phyloP scores from a whole-genome alignment of 495 filamentous ascomycete genomes.

The Rusavskia elegans region DNA sequence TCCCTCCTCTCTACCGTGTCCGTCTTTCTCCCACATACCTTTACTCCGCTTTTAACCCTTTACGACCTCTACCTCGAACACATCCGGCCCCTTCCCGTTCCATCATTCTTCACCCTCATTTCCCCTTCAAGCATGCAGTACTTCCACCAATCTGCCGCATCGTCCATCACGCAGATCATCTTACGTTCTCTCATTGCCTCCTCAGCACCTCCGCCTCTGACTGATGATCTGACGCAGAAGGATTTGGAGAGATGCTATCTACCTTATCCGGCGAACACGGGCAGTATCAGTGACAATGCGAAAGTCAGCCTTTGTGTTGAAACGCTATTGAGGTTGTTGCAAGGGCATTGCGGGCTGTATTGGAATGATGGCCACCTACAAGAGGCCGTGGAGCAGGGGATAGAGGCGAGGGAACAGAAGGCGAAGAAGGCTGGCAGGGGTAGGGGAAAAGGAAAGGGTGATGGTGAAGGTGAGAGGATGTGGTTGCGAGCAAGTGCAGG shows the following conservation, averaged over 20 bases:
- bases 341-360: conserved; percentile 20
- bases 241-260: conserved; percentile 55
- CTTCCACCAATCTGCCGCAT: conserved; percentile 29
- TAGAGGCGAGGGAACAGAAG: conserved; percentile 40
- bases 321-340: conserved; percentile 46
- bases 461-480: conserved; percentile 11
- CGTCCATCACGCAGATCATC: conserved; percentile 49
- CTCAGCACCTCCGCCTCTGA: conserved; percentile 31
- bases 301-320: conserved; percentile 70
- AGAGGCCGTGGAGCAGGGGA: conserved; percentile 43
- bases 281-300: conserved; percentile 53
- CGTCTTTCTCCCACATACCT: conserved; percentile 21
- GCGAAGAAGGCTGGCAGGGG: conserved; percentile 30
- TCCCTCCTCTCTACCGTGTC: conserved; percentile 36
- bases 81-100: conserved; percentile 48
- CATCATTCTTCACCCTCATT: conserved; percentile 58
- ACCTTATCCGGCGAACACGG: conserved; percentile 50
- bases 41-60: conserved; percentile 37
- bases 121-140: conserved; percentile 34
- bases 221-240: conserved; percentile 33
- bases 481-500: conserved; percentile 8
- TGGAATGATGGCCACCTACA: conserved; percentile 28
- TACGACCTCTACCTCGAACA: conserved; percentile 52
- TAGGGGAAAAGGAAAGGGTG: conserved; percentile 19
- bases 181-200: conserved; percentile 45